Percentiles rank a stretch among this genome's conserved stretches.
phyloP scores from a whole-genome alignment of 192 early-diverging fungal genomes.

The Mortierella antarctica region DNA sequence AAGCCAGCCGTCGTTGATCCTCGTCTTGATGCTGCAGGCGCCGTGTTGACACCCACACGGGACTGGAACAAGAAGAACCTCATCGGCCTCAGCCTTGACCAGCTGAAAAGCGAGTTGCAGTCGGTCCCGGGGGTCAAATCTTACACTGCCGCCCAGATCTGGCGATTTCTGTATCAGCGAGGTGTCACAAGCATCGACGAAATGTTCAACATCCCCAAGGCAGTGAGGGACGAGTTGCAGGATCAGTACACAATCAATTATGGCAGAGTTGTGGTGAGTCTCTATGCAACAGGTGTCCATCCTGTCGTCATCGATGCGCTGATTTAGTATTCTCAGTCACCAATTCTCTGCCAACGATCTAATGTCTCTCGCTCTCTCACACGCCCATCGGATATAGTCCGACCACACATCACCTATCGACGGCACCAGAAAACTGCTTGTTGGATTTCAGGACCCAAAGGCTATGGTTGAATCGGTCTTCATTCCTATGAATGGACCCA shows the following conservation, averaged over 20 bases:
- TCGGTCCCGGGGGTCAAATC: constrained; percentile 42
- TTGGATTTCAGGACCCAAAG: constrained; percentile 67
- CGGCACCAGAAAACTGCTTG: constrained; percentile 71
- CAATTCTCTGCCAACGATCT: neutral
- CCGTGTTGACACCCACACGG: constrained; percentile 6
- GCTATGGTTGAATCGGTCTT: constrained; percentile 80
- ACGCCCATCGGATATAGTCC: neutral
- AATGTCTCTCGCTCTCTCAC: too few species aligned
- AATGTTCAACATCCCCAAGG: constrained; percentile 71
- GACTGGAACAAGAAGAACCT: constrained; percentile 59
- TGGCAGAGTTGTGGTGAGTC: constrained; percentile 62
- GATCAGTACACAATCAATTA: constrained; percentile 64
- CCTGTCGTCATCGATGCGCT: neutral
- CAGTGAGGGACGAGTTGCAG: constrained; percentile 60
- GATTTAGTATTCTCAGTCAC: neutral
- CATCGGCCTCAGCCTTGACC: constrained; percentile 51
- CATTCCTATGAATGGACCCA: constrained; percentile 71
- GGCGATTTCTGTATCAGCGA: constrained; percentile 58
- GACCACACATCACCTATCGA: constrained; percentile 62
- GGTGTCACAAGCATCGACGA: constrained; percentile 73
- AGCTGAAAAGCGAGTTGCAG: constrained; percentile 45
- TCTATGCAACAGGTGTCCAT: neutral
- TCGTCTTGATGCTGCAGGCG: neutral
- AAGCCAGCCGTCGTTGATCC: constrained; percentile 3
- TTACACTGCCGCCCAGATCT: constrained; percentile 59